Evolutionary conservation across 805 yeast genomes (phyloP), one percentile per base, ranked within the genome.

Genomic region (Saturnispora halmiae): DNA sequence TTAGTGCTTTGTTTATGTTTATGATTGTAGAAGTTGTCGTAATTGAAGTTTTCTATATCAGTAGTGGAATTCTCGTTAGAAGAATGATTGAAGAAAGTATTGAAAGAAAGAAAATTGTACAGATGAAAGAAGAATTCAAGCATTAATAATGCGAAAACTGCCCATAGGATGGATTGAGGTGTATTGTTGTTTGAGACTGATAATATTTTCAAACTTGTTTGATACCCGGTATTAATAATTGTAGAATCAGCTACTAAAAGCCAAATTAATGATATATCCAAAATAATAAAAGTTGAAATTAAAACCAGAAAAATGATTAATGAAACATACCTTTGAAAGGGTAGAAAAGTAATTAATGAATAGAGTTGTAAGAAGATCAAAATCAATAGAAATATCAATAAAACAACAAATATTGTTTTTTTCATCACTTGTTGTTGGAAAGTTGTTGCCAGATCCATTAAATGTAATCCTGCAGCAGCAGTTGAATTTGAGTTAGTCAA

Each of bases 31-130:
- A 15, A 10, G 14, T 19, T 19, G 27, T n/a, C n/a, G n/a, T n/a
- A n/a, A n/a, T n/a, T n/a, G n/a, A n/a, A n/a, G n/a, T 46, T 46
- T 19, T 43, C 49, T 6, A 41, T 8, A 16, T 46, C 46, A 2
- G 15, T 18, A n/a, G n/a, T n/a, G n/a, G n/a, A n/a, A n/a, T n/a
- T n/a, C n/a, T n/a, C n/a, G n/a, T n/a, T n/a, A n/a, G n/a, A n/a
- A n/a, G n/a, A n/a, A n/a, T n/a, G n/a, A n/a, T n/a, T n/a, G n/a
- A n/a, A n/a, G n/a, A n/a, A n/a, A n/a, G n/a, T n/a, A n/a, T n/a
- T n/a, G n/a, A n/a, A n/a, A n/a, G n/a, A n/a, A 10, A 40, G 3
- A 1, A 41, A 4, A 10, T 19, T 14, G 38, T 43, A 44, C 3
- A 26, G n/a, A 27, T 41, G 36, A 22, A 34, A 44, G 2, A 20